Evolutionary conservation across 2,329 filamentous ascomycete species (phyloP).

Genomic region (Aspergillus niger): DNA sequence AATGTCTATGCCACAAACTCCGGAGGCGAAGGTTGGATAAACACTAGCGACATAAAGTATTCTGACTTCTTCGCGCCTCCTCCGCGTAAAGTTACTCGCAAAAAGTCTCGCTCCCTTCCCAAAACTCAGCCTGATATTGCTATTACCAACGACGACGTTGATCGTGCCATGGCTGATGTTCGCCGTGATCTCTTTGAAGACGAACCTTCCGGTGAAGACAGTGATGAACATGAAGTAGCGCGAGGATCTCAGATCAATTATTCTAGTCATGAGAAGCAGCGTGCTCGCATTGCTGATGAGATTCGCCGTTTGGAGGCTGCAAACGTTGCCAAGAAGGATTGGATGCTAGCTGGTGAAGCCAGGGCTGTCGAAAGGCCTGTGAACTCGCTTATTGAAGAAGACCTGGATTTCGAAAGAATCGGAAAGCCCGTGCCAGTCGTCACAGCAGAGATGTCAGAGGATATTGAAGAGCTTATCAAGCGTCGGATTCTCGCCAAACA

Average conservation of each 20-base stretch:
- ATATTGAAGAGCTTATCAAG: constrained; percentile 92
- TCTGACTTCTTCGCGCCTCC: constrained; percentile 92
- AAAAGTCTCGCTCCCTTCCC: constrained; percentile 54
- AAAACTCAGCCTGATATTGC: constrained; percentile 51
- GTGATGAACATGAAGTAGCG: constrained; percentile 68
- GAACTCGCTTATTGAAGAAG: constrained; percentile 91
- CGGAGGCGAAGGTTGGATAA: constrained; percentile 62
- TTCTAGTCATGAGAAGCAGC: constrained; percentile 83
- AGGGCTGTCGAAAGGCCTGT: constrained; percentile 76
- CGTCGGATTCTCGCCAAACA: constrained; percentile 84
- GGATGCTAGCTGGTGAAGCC: constrained; percentile 88
- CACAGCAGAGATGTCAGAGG: constrained; percentile 85
- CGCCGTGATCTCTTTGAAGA: constrained; percentile 90
- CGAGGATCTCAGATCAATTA: constrained; percentile 28
- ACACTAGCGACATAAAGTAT: constrained; percentile 88
- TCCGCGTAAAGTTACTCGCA: constrained; percentile 66
- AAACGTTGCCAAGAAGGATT: constrained; percentile 85
- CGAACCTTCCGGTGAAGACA: constrained; percentile 54
- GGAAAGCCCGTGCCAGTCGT: constrained; percentile 95
- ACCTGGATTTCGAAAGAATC: constrained; percentile 91
- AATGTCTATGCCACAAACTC: constrained; percentile 54
- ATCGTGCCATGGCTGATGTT: constrained; percentile 82
- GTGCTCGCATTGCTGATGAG: constrained; percentile 82
- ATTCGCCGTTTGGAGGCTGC: constrained; percentile 89
- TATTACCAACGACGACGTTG: constrained; percentile 67